These are phyloP conservation scores for Neurospora sp. DNA, from an alignment of 495 filamentous ascomycete genomes.

Conservation along the genomic window DNA sequence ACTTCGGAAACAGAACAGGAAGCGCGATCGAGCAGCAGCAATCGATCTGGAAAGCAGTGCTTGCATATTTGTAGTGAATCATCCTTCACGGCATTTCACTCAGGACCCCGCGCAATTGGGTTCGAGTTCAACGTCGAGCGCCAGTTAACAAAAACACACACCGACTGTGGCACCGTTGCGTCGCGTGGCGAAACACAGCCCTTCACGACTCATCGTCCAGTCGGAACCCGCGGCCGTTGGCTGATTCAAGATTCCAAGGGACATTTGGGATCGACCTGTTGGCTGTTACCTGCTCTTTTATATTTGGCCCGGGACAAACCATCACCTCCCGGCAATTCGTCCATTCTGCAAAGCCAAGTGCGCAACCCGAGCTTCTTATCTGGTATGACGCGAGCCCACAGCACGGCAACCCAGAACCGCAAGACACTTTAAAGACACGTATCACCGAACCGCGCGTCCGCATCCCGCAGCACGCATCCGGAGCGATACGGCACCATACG, in stretches of 20 bases:
- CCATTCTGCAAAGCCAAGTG: constrained; percentile 1
- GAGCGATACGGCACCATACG: constrained; percentile 2
- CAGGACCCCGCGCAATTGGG: neutral
- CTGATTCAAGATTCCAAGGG: neutral
- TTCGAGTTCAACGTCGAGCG: neutral
- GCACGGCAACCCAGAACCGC: constrained; percentile 14
- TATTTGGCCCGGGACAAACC: constrained; percentile 3
- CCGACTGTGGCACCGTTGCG: neutral
- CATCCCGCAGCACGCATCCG: neutral
- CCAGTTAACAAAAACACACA: neutral
- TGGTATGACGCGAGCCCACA: constrained; percentile 22
- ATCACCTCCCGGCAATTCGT: neutral
- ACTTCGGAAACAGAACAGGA: neutral
- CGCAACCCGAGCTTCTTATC: constrained; percentile 13
- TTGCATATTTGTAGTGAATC: constrained; percentile 8
- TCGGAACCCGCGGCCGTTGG: neutral
- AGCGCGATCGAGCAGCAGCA: neutral
- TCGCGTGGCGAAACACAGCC: neutral
- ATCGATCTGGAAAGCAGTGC: neutral
- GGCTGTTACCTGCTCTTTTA: neutral
- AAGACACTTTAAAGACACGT: constrained; percentile 13
- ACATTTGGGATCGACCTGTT: constrained; percentile 1
- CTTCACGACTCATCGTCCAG: neutral
- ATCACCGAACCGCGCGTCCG: constrained; percentile 3
- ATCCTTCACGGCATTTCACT: constrained; percentile 8